Evolutionary conservation across 352 stramenopile species (phyloP).

Genomic region (Globisporangium spiculum): DNA sequence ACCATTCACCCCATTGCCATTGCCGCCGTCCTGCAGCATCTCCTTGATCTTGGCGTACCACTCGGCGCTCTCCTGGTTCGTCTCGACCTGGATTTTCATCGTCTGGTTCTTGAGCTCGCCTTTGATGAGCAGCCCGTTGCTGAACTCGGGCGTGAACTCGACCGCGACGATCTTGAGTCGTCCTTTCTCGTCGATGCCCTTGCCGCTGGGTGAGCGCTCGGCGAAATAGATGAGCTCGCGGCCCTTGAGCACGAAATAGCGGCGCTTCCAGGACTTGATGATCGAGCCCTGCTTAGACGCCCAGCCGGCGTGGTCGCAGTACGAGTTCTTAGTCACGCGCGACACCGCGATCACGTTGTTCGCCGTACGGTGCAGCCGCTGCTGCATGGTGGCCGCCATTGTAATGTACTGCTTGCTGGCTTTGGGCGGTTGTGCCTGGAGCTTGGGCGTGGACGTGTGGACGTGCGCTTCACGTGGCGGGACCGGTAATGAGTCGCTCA

Average conservation of each 20-base stretch:
- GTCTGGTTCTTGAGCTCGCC: slow-evolving; percentile 73
- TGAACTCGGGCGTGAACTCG: slow-evolving; percentile 65
- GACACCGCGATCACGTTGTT: slow-evolving; percentile 44
- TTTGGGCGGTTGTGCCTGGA: not conserved
- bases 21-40: slow-evolving; percentile 25
- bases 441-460: not conserved
- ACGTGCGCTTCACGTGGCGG: not conserved
- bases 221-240: slow-evolving; percentile 78
- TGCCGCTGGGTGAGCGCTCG: slow-evolving; percentile 62
- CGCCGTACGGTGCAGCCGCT: slow-evolving; percentile 23
- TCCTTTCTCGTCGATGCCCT: slow-evolving; percentile 77
- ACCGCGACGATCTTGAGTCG: slow-evolving; percentile 53
- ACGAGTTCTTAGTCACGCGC: slow-evolving; percentile 50
- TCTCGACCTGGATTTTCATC: slow-evolving; percentile 67
- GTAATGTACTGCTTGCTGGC: not conserved
- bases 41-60: slow-evolving; percentile 60
- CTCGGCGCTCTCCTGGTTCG: slow-evolving; percentile 53
- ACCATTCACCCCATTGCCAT: slow-evolving; percentile 10
- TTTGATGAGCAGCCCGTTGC: slow-evolving; percentile 55
- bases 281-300: slow-evolving; percentile 77
- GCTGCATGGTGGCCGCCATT: not conserved
- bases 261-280: slow-evolving; percentile 81
- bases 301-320: slow-evolving; percentile 80
- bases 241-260: slow-evolving; percentile 82
- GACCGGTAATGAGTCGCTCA: not conserved